Evolutionary conservation across 2,329 filamentous ascomycete species (phyloP).

Genomic region (Aspergillus sp.): DNA sequence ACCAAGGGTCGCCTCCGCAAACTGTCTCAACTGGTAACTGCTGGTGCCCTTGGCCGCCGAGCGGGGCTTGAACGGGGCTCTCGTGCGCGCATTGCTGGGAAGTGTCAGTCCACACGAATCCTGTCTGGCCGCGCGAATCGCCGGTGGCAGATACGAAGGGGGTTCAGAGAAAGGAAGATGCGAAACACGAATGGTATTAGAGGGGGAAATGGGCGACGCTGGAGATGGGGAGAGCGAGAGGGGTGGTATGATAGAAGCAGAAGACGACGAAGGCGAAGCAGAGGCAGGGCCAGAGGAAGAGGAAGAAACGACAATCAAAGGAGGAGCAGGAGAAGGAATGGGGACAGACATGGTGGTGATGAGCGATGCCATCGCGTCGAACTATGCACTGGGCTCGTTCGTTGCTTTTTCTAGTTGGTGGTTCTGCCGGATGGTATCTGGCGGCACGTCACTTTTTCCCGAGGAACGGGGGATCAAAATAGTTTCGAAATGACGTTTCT

Average conservation of each 20-base stretch:
- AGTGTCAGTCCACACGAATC: slow-evolving; percentile 33
- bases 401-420: neutral
- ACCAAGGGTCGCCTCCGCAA: slow-evolving; percentile 92
- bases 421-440: neutral
- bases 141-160: slow-evolving; percentile 30
- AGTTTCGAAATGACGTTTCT: too few relatives aligned
- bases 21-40: slow-evolving; percentile 91
- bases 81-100: slow-evolving; percentile 71
- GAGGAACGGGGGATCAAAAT: too few relatives aligned
- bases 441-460: too few relatives aligned
- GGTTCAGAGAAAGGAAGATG: slow-evolving; percentile 21
- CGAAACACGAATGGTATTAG: slow-evolving; percentile 23
- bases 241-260: slow-evolving; percentile 9
- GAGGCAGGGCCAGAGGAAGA: slow-evolving; percentile 21
- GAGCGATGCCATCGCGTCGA: slow-evolving; percentile 59
- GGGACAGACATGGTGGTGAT: slow-evolving; percentile 71
- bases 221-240: slow-evolving; percentile 11
- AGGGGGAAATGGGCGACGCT: slow-evolving; percentile 15
- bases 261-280: slow-evolving; percentile 7
- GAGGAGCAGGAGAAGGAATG: slow-evolving; percentile 19
- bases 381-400: neutral
- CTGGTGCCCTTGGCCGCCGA: slow-evolving; percentile 76
- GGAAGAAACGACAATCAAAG: slow-evolving; percentile 8
- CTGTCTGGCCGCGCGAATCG: slow-evolving; percentile 29
- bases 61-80: slow-evolving; percentile 85